phyloP scores from a whole-genome alignment of 2,329 filamentous ascomycete species.

The Macroventuria anomochaeta region DNA sequence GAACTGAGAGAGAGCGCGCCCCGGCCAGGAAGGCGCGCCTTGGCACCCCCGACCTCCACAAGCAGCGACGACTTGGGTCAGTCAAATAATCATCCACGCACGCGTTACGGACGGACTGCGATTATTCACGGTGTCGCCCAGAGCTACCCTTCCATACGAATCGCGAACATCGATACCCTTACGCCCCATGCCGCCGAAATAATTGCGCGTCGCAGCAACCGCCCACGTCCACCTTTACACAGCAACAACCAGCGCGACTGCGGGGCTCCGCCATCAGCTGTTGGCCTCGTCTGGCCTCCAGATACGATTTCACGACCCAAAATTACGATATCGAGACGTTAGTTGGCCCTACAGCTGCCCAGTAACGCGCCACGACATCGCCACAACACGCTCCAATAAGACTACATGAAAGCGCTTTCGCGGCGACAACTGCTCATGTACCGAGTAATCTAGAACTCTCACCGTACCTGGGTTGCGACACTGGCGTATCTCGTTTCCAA shows the following conservation, averaged over 20 bases:
- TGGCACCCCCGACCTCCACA: slow-evolving; percentile 26
- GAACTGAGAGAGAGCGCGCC: slow-evolving; percentile 14
- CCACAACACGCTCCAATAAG: slow-evolving; percentile 35
- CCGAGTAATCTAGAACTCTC: slow-evolving; percentile 31
- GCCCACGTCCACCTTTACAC: slow-evolving; percentile 32
- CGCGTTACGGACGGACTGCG: slow-evolving; percentile 32
- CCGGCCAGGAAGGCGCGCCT: slow-evolving; percentile 17
- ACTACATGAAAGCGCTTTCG: slow-evolving; percentile 38
- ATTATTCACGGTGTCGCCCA: slow-evolving; percentile 46
- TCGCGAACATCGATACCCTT: slow-evolving; percentile 40
- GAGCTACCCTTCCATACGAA: slow-evolving; percentile 34
- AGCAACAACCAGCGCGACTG: slow-evolving; percentile 36
- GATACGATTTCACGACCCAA: background rate
- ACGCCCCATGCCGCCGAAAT: slow-evolving; percentile 23
- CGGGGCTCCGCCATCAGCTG: slow-evolving; percentile 16
- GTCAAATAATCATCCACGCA: slow-evolving; percentile 36
- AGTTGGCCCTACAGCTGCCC: background rate
- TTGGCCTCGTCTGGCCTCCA: background rate
- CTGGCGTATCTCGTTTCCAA: slow-evolving; percentile 47
- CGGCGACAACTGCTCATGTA: slow-evolving; percentile 29
- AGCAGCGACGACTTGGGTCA: slow-evolving; percentile 38
- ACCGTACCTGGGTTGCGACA: slow-evolving; percentile 30
- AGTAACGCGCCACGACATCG: slow-evolving; percentile 35
- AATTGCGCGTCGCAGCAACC: slow-evolving; percentile 33
- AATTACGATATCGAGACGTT: background rate